These are phyloP conservation scores for Lablab purpureus DNA, from an alignment of 306 rosid genomes.

Conservation along the genomic window DNA sequence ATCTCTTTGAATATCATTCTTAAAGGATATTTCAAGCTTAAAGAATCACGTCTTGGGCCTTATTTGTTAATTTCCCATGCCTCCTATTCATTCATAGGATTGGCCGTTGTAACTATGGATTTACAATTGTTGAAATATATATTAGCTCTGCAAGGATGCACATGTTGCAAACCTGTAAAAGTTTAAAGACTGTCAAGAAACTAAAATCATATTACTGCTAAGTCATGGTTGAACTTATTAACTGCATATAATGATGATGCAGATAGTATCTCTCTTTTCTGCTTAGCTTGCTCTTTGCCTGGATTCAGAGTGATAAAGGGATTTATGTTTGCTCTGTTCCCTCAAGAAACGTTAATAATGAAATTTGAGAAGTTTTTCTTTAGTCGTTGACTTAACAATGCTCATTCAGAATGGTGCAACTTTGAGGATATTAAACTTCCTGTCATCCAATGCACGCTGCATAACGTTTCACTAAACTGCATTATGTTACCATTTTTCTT, in stretches of 20 bases:
- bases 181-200: conserved; percentile 27
- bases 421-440: conserved; percentile 23
- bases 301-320: conserved; percentile 2
- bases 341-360: no score
- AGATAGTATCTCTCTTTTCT: conserved; percentile 11
- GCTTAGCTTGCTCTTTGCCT: not conserved
- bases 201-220: not conserved
- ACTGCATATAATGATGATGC: conserved; percentile 31
- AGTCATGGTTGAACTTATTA: conserved; percentile 20
- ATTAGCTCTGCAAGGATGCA: not conserved
- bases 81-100: not conserved
- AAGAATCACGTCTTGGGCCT: conserved; percentile 27
- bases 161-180: conserved; percentile 15
- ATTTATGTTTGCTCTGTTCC: conserved; percentile 15
- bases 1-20: conserved; percentile 17
- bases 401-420: not conserved
- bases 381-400: no score
- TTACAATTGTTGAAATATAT: conserved; percentile 32
- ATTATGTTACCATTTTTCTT: conserved; percentile 39
- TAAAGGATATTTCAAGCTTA: conserved; percentile 19
- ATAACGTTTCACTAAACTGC: conserved; percentile 43
- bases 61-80: conserved; percentile 20
- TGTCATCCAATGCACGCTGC: conserved; percentile 4
- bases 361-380: no score
- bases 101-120: not conserved